phyloP scores from a whole-genome alignment of 2,329 filamentous ascomycete genomes.

The Chrysosporium queenslandicum region DNA sequence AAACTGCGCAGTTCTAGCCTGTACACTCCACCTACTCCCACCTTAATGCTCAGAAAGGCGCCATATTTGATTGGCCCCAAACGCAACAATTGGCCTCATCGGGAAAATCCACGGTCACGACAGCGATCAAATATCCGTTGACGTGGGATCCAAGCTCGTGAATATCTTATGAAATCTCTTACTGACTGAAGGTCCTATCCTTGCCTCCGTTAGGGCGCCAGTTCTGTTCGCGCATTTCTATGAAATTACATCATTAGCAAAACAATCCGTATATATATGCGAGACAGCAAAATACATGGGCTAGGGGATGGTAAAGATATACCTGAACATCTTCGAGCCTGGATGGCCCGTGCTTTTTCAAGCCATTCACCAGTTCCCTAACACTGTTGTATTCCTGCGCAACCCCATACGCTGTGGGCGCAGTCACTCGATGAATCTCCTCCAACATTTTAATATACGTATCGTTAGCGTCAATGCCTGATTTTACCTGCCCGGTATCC shows the following conservation, averaged over 20 bases:
- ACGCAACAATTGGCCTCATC: background rate
- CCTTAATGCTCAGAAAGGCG: too few relatives aligned
- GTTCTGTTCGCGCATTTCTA: conserved; percentile 42
- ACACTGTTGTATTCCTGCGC: conserved; percentile 51
- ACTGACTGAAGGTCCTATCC: conserved; percentile 41
- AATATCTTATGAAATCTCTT: conserved; percentile 42
- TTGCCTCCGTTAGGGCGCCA: conserved; percentile 36
- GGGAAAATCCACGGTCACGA: background rate
- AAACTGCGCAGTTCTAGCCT: too few relatives aligned
- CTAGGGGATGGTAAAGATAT: conserved; percentile 2
- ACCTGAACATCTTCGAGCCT: conserved; percentile 52
- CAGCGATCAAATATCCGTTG: conserved; percentile 33
- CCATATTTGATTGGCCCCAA: background rate
- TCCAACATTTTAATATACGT: conserved; percentile 68
- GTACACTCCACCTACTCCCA: too few relatives aligned
- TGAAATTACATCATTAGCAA: background rate
- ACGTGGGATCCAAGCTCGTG: conserved; percentile 37
- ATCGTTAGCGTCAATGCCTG: conserved; percentile 55
- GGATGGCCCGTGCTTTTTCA: conserved; percentile 50
- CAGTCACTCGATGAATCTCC: conserved; percentile 61
- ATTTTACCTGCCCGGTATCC: conserved; percentile 64
- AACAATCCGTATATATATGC: background rate
- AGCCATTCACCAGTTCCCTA: conserved; percentile 47
- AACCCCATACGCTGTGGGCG: conserved; percentile 61
- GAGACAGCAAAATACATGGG: background rate